Evolutionary conservation across 1,284 basidiomycete genomes (phyloP), one percentile per base, ranked within the genome.

Genomic region (Quambalaria eucalypti): DNA sequence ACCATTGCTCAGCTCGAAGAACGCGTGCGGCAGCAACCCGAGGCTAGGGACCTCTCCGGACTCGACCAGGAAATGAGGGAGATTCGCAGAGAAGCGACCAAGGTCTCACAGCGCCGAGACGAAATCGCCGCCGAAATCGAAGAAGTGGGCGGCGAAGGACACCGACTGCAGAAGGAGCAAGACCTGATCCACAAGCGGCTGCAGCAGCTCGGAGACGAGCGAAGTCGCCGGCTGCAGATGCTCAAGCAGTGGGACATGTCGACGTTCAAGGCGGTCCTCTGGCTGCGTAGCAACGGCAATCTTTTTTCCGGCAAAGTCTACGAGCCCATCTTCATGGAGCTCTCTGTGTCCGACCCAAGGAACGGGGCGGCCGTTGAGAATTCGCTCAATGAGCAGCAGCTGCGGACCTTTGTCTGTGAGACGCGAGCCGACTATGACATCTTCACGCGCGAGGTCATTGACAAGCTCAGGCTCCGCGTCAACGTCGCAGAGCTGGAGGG

Each of bases 251-350:
- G 81, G 77, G 83, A 88, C 60, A 68, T 65, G 0, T 82, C 87
- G 62, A 82, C 80, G 60, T 84, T 80, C 52, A 82, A 81, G 48
- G 85, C 85, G 0, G 84, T 91, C 4, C 64, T 81, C 10, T 96
- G 90, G 88, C 79, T 96, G 39, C 81, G 87, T 12, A 65, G 81
- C 7, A 85, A 95, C 68, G 79, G 79, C 51, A 69, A 81, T 56
- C 78, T 79, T 53, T 91, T 97, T 79, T 82, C 82, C 70, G 84
- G 84, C 79, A 82, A 85, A 48, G 84, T 97, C n/a, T 84, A 87
- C 60, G 87, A 91, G 74, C 93, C 95, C 1, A 83, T 82, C 82
- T 66, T 82, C 87, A 55, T 86, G 82, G 28, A 65, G 49, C 79
- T 90, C 50, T 84, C 79, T 30, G 82, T 95, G 16, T 40, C 36